These are phyloP conservation scores for Pyrenochaeta sp. DNA, from an alignment of 2,329 filamentous ascomycete species.

Conservation along the genomic window DNA sequence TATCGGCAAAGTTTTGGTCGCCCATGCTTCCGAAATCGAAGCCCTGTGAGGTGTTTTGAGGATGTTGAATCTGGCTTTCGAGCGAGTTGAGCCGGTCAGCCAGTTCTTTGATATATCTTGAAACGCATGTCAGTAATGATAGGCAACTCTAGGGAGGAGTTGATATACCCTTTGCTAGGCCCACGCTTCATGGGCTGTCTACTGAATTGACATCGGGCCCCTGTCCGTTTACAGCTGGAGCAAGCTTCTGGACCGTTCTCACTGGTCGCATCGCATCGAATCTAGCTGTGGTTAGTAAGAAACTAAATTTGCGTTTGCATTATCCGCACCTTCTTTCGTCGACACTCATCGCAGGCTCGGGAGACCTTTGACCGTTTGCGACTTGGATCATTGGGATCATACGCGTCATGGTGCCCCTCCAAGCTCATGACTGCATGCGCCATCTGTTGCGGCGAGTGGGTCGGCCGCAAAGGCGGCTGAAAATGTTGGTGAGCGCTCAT, in stretches of 20 bases:
- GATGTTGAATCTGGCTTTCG: conserved; percentile 49
- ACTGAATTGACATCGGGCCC: conserved; percentile 52
- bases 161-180: conserved; percentile 50
- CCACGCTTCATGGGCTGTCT: conserved; percentile 53
- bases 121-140: conserved; percentile 15
- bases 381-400: conserved; percentile 46
- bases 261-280: conserved; percentile 51
- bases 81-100: conserved; percentile 50
- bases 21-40: conserved; percentile 41
- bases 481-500: conserved; percentile 46
- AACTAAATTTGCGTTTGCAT: not conserved
- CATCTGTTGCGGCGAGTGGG: conserved; percentile 51
- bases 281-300: conserved; percentile 37
- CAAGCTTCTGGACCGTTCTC: conserved; percentile 52
- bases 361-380: conserved; percentile 53
- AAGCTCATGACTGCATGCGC: conserved; percentile 50
- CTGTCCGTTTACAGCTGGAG: conserved; percentile 51
- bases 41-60: conserved; percentile 28
- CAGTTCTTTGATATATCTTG: conserved; percentile 53
- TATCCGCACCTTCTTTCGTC: conserved; percentile 50
- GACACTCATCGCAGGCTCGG: conserved; percentile 52
- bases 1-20: conserved; percentile 41
- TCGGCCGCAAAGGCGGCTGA: conserved; percentile 44
- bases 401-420: conserved; percentile 44
- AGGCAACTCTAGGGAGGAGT: not conserved